Evolutionary conservation across 2,329 filamentous ascomycete species (phyloP), one percentile per base, ranked within the genome.

Genomic region (Lecanicillium sp.): DNA sequence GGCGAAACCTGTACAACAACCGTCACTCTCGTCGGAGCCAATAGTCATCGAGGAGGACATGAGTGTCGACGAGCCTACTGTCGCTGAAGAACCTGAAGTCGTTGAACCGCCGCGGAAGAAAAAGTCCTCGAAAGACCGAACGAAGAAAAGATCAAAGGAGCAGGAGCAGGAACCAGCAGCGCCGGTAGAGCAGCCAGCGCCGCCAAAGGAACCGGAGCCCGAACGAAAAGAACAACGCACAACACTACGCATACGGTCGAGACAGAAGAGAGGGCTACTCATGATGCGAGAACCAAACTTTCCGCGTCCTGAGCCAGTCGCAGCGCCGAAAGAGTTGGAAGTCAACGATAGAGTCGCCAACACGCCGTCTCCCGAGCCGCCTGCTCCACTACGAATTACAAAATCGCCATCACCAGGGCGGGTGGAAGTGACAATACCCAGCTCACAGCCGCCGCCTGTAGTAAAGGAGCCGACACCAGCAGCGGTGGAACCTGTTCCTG

Each of bases 221-320:
- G 29, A 30, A 21, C 19, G 19, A 19, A 42, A 44, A 10, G 35
- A 44, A 23, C 49, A 20, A n/a, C 45, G 27, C n/a, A 48, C 49
- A 12, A 43, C 24, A 21, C 39, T 51, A 17, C 33, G 49, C 23
- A 44, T 51, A 36, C 44, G 44, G 5, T 40, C 49, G 11, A 48
- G 49, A 36, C 44, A 51, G 21, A 41, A 38, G 15, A 41, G 49
- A 24, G 49, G 49, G 3, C 15, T 51, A 12, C 38, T 51, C 10
- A 48, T 51, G 49, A 26, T 51, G 27, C 44, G 24, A 15, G 39
- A 51, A 21, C 26, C 43, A 20, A 30, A 14, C 11, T 2, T 9
- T 3, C 38, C 30, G 14, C 11, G 17, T 9, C 29, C 32, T 24
- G 14, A 39, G 21, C 20, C 19, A 23, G 15, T 26, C 8, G 15